Conservation (phyloP, 768 basidiomycete genomes). For the Symmetrospora coprosmae region DNA sequence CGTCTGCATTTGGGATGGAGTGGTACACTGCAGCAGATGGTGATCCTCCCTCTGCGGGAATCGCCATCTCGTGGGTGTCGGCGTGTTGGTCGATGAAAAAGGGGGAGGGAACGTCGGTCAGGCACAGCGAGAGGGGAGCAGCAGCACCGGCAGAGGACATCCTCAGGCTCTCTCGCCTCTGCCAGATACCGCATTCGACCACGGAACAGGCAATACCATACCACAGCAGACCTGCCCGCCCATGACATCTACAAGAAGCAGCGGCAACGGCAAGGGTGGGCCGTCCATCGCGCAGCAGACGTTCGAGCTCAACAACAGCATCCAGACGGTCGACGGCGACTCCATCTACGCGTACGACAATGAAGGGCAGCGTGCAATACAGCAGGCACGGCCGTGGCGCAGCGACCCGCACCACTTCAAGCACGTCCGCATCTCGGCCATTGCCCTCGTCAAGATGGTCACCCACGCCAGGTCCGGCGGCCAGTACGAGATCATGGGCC, state of each 20-base stretch:
- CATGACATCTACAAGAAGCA: conserved; percentile 12
- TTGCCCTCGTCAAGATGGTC: conserved; percentile 46
- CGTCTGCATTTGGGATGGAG: no score
- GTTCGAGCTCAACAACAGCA: conserved; percentile 39
- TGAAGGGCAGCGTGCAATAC: conserved; percentile 36
- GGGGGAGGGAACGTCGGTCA: background rate
- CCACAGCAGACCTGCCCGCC: background rate
- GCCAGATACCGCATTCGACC: background rate
- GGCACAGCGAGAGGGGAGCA: background rate
- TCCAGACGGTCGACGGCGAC: conserved; percentile 27
- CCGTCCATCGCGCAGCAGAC: conserved; percentile 33
- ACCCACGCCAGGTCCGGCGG: conserved; percentile 88
- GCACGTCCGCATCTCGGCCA: conserved; percentile 43
- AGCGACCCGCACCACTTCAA: conserved; percentile 51
- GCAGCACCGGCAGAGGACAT: background rate
- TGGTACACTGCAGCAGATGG: no score
- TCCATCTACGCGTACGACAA: conserved; percentile 37
- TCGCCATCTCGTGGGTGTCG: no score
- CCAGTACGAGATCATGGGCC: conserved; percentile 96
- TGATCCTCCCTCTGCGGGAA: no score
- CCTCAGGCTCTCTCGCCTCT: background rate
- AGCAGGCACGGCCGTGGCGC: conserved; percentile 67
- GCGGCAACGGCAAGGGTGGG: no score
- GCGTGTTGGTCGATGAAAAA: background rate
- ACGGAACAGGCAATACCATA: background rate